These are phyloP conservation scores for Chaetomiaceae sp. DNA, from an alignment of 2,329 filamentous ascomycete genomes.

Conservation along the genomic window DNA sequence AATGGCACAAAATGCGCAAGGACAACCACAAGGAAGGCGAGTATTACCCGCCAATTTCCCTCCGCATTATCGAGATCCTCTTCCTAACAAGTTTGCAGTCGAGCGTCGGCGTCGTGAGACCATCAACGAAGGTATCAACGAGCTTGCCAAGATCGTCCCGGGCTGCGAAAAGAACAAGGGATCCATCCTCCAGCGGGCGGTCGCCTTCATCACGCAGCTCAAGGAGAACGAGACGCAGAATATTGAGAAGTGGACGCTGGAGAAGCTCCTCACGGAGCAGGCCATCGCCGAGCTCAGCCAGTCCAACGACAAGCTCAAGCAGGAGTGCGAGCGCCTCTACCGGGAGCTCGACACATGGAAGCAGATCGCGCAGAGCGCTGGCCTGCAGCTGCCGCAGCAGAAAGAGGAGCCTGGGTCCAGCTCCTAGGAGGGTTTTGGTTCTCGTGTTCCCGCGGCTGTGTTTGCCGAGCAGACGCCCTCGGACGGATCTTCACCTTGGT, in stretches of 20 bases:
- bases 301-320: constrained; percentile 82
- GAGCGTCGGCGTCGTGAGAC: constrained; percentile 95
- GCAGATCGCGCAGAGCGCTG: constrained; percentile 58
- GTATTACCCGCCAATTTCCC: constrained; percentile 26
- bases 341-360: constrained; percentile 77
- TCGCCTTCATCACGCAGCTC: constrained; percentile 89
- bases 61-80: not conserved
- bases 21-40: constrained; percentile 98
- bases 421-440: constrained; percentile 16
- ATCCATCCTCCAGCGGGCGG: constrained; percentile 87
- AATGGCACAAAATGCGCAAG: constrained; percentile 96
- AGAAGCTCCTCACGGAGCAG: constrained; percentile 85
- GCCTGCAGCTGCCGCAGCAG: constrained; percentile 41
- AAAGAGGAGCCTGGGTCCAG: constrained; percentile 31
- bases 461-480: no score
- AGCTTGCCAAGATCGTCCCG: constrained; percentile 94
- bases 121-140: constrained; percentile 98
- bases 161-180: constrained; percentile 99
- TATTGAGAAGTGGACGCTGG: constrained; percentile 88
- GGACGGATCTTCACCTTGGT: no score
- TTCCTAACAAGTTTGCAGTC: constrained; percentile 49
- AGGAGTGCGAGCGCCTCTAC: constrained; percentile 72
- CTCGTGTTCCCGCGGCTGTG: not conserved
- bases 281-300: constrained; percentile 82
- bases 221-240: constrained; percentile 93